phyloP scores from a whole-genome alignment of 2,329 filamentous ascomycete genomes.

The Cladophialophora yegresii region DNA sequence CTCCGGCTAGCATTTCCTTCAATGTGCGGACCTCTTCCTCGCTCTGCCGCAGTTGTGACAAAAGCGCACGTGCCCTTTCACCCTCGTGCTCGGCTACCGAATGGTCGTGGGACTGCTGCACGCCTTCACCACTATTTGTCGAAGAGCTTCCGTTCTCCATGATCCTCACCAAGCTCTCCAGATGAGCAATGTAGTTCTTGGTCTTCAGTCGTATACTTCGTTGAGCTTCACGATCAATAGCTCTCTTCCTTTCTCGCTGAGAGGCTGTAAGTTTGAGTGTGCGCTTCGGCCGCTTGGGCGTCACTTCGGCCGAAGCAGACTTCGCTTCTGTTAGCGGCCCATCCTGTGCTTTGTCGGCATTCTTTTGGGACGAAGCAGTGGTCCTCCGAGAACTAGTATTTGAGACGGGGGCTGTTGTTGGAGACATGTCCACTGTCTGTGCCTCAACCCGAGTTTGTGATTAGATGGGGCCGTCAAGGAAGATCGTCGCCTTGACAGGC shows the following conservation, averaged over 20 bases:
- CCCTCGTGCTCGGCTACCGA: not conserved
- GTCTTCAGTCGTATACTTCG: conserved; percentile 27
- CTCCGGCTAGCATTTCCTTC: conserved; percentile 19
- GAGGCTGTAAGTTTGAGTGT: conserved; percentile 22
- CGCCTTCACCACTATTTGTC: not conserved
- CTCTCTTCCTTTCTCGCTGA: conserved; percentile 27
- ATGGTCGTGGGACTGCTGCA: not conserved
- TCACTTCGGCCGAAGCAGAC: not conserved
- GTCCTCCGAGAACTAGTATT: conserved; percentile 14
- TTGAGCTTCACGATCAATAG: conserved; percentile 27
- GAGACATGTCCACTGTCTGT: conserved; percentile 1
- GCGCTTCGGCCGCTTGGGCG: conserved; percentile 19
- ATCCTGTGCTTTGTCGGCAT: conserved; percentile 2
- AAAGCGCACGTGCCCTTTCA: conserved; percentile 17
- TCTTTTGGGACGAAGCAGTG: not conserved
- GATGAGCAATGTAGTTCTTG: conserved; percentile 29
- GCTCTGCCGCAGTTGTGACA: conserved; percentile 22
- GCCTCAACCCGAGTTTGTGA: not conserved
- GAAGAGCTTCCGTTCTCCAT: conserved; percentile 17
- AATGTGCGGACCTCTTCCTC: conserved; percentile 22
- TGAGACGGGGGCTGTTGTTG: not conserved
- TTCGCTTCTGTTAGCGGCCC: not conserved
- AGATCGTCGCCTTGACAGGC: conserved; percentile 7
- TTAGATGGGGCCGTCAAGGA: not conserved
- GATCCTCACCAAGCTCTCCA: conserved; percentile 25